Evolutionary conservation across 176 grass and related monocot genomes (phyloP).

Genomic region (Calamus simplicifolius): DNA sequence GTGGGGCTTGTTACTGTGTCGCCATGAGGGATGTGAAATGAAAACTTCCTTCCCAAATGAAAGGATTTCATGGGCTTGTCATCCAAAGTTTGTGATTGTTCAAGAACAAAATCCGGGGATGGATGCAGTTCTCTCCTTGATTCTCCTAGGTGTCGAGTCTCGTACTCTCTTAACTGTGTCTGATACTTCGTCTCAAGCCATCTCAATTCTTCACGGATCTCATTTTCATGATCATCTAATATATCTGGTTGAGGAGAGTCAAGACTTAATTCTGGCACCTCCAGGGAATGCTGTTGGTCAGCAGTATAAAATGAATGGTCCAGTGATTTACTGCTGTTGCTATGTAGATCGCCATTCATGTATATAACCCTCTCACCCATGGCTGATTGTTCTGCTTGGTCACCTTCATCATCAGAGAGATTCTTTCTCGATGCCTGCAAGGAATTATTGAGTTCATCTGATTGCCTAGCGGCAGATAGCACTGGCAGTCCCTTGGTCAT

Average conservation of each 20-base stretch:
- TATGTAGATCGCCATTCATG: background rate
- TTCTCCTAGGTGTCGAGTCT: background rate
- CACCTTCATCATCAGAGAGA: conserved; percentile 8
- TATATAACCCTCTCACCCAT: background rate
- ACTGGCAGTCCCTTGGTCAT: background rate
- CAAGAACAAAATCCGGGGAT: background rate
- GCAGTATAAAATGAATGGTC: background rate
- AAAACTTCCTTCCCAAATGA: too few species aligned
- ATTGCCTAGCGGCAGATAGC: background rate
- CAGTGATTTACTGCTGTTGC: background rate
- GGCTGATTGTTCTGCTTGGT: background rate
- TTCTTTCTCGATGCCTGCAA: background rate
- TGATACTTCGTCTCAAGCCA: background rate
- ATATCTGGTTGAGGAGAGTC: background rate
- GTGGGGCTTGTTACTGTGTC: too few species aligned
- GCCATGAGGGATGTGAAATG: too few species aligned
- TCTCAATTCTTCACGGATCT: background rate
- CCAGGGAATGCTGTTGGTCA: background rate
- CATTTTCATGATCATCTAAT: conserved; percentile 1
- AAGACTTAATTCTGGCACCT: background rate
- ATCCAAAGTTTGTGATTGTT: too few species aligned
- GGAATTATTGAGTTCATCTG: too few species aligned
- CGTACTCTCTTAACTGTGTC: background rate
- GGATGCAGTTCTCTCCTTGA: background rate
- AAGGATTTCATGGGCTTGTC: too few species aligned